These are phyloP conservation scores for Alternaria solani DNA, from an alignment of 2,329 filamentous ascomycete genomes.

Conservation along the genomic window DNA sequence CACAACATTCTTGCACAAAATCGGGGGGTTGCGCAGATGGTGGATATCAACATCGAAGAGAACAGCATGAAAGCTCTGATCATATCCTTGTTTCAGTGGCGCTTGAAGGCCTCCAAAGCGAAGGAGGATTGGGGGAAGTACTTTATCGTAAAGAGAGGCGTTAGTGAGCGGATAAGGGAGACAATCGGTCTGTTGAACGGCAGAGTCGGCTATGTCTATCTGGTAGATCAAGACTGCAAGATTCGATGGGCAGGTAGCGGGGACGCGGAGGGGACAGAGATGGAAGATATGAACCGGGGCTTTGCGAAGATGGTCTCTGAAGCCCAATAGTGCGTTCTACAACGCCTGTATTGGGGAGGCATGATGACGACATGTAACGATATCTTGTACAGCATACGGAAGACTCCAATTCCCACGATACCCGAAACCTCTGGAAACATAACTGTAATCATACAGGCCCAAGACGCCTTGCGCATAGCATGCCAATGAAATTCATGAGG, in stretches of 20 bases:
- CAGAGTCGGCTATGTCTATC: constrained; percentile 92
- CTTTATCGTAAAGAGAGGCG: constrained; percentile 66
- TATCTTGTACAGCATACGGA: constrained; percentile 9
- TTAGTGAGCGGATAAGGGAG: constrained; percentile 65
- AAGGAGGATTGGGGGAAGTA: constrained; percentile 64
- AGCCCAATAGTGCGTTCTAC: constrained; percentile 2
- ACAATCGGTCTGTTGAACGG: constrained; percentile 78
- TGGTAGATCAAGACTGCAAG: constrained; percentile 85
- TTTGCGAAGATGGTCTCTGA: constrained; percentile 65
- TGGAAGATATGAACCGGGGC: constrained; percentile 70
- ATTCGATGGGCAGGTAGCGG: constrained; percentile 95
- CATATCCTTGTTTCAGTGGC: constrained; percentile 62
- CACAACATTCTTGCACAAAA: constrained; percentile 66
- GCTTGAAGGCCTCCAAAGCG: constrained; percentile 58
- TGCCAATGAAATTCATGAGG: constrained; percentile 33
- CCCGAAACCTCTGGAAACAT: constrained; percentile 21
- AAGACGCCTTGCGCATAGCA: constrained; percentile 23
- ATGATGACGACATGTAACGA: constrained; percentile 6
- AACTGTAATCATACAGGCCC: constrained; percentile 41
- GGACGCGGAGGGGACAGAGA: constrained; percentile 70
- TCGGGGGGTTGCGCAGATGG: constrained; percentile 69
- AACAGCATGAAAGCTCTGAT: constrained; percentile 71
- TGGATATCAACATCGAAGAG: constrained; percentile 90
- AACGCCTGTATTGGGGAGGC: neutral
- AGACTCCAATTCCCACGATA: constrained; percentile 11